phyloP scores from a whole-genome alignment of 2,329 filamentous ascomycete genomes.

The Calonectria pteridis region DNA sequence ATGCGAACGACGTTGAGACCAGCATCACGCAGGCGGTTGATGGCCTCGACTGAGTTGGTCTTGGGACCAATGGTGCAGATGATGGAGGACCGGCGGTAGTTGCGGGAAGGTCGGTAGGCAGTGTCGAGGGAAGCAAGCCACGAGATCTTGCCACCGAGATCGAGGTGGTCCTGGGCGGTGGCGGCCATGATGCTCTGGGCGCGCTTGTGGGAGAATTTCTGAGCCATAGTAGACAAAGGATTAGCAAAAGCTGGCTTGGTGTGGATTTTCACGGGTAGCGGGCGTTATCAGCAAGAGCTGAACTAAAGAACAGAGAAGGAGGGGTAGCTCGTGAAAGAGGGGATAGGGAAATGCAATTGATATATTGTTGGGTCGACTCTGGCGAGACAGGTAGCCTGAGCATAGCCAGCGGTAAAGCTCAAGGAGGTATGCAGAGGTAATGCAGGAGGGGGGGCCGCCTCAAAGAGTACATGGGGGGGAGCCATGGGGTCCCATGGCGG shows the following conservation, averaged over 20 bases:
- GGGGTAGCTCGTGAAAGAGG: slow-evolving; percentile 25
- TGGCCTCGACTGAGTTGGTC: slow-evolving; percentile 97
- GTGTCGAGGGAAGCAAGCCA: slow-evolving; percentile 84
- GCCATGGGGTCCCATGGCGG: slow-evolving; percentile 29
- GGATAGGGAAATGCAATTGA: slow-evolving; percentile 26
- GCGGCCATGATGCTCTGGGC: slow-evolving; percentile 63
- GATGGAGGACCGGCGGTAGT: slow-evolving; percentile 97
- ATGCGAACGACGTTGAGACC: slow-evolving; percentile 99
- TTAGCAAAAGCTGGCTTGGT: slow-evolving; percentile 32
- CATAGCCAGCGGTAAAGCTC: slow-evolving; percentile 18
- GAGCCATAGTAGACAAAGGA: slow-evolving; percentile 47
- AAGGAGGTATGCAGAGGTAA: slow-evolving; percentile 23
- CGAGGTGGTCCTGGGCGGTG: slow-evolving; percentile 88
- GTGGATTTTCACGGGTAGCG: slow-evolving; percentile 21
- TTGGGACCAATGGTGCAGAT: slow-evolving; percentile 99
- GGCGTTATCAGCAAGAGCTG: slow-evolving; percentile 40
- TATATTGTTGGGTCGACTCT: slow-evolving; percentile 35
- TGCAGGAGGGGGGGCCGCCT: slow-evolving; percentile 39
- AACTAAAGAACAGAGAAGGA: slow-evolving; percentile 26
- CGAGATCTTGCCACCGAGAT: slow-evolving; percentile 77
- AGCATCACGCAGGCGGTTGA: slow-evolving; percentile 90
- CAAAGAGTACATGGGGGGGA: slow-evolving; percentile 35
- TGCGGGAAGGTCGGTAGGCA: slow-evolving; percentile 85
- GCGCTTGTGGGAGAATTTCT: slow-evolving; percentile 47
- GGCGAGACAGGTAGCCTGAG: slow-evolving; percentile 17